phyloP scores from a whole-genome alignment of 805 yeast genomes.

The Priceomyces haplophilus region DNA sequence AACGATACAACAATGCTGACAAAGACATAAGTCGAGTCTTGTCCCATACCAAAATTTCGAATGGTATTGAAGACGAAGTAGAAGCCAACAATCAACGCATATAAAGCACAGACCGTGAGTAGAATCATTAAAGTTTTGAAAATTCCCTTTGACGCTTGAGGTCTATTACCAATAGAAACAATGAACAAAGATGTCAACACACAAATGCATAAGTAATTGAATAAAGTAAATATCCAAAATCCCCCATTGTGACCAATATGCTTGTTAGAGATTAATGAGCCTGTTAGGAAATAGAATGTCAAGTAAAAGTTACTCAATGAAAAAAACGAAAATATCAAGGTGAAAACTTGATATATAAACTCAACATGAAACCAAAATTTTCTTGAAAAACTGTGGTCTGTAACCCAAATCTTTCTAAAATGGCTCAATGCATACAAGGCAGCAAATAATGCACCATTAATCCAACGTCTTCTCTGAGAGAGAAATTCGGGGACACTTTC shows the following conservation, averaged over 20 bases:
- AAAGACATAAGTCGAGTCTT: conserved; percentile 47
- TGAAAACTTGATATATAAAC: conserved; percentile 76
- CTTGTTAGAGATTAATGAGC: conserved; percentile 55
- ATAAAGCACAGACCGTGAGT: conserved; percentile 74
- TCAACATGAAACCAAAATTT: conserved; percentile 74
- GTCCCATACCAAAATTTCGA: conserved; percentile 38
- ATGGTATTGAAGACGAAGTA: conserved; percentile 66
- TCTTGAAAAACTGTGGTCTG: conserved; percentile 68
- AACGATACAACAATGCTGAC: conserved; percentile 80
- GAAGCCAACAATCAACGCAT: conserved; percentile 79
- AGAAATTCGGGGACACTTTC: conserved; percentile 82
- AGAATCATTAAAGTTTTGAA: conserved; percentile 71
- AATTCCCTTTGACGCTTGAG: conserved; percentile 87
- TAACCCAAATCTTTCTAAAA: conserved; percentile 69
- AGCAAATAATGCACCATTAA: conserved; percentile 95
- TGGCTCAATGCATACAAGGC: conserved; percentile 83
- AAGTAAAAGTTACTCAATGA: conserved; percentile 88
- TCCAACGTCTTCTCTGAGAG: conserved; percentile 93
- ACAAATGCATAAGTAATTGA: conserved; percentile 82
- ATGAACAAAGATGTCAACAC: conserved; percentile 84
- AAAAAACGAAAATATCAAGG: conserved; percentile 83
- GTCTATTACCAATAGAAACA: conserved; percentile 94
- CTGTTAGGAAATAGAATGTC: conserved; percentile 90
- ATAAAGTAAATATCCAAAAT: conserved; percentile 73
- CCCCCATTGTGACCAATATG: conserved; percentile 68